Evolutionary conservation across 1,284 basidiomycete species (phyloP).

Genomic region (Salmacisia buchloeana): DNA sequence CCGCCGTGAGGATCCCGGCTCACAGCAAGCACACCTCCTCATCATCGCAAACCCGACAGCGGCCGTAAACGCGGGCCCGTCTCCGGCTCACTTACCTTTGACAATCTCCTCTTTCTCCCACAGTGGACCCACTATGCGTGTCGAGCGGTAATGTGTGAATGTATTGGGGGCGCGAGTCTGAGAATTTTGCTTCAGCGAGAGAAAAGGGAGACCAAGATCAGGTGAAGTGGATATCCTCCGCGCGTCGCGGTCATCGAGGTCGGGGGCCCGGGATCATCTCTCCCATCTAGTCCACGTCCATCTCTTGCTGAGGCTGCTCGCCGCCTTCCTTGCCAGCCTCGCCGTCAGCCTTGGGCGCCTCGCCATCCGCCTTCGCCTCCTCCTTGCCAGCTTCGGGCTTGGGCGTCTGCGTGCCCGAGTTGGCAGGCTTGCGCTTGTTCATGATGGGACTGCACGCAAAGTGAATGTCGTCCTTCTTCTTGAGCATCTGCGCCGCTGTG

Average conservation of each 20-base stretch:
- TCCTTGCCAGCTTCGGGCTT: conserved; percentile 19
- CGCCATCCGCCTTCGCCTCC: conserved; percentile 20
- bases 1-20: too few relatives aligned
- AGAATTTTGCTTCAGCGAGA: too few relatives aligned
- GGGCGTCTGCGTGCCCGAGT: conserved; percentile 26
- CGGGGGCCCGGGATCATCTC: neutral
- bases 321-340: conserved; percentile 23
- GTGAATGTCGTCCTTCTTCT: conserved; percentile 48
- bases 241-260: too few relatives aligned
- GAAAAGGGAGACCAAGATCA: neutral
- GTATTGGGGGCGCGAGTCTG: too few relatives aligned
- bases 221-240: too few relatives aligned
- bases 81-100: too few relatives aligned
- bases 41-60: too few relatives aligned
- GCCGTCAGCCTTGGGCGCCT: conserved; percentile 14
- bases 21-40: too few relatives aligned
- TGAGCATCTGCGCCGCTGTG: conserved; percentile 39
- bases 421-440: conserved; percentile 39
- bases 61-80: too few relatives aligned
- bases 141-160: too few relatives aligned
- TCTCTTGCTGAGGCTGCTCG: conserved; percentile 29
- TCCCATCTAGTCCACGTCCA: conserved; percentile 42
- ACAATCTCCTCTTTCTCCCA: too few relatives aligned
- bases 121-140: too few relatives aligned
- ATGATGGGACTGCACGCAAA: conserved; percentile 44